Conservation (phyloP, 2,329 filamentous ascomycete genomes). For the Leptographium flavum region DNA sequence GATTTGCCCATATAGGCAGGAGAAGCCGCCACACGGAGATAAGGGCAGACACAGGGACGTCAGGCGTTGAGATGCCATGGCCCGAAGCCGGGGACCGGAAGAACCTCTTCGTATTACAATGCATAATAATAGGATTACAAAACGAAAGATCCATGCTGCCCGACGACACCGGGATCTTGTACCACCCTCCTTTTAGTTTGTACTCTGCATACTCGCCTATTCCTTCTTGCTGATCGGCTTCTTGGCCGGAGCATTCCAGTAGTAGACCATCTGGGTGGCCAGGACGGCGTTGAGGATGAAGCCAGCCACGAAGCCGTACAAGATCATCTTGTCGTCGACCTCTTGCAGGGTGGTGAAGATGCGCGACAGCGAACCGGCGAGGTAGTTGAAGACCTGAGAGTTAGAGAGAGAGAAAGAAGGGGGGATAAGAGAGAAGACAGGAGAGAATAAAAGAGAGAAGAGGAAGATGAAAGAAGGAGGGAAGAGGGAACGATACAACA, state of each 20-base stretch:
- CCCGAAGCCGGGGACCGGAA: too few relatives aligned
- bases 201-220: neutral
- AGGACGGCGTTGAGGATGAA: slow-evolving; percentile 82
- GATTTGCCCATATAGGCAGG: neutral
- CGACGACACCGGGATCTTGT: too few relatives aligned
- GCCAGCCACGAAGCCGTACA: slow-evolving; percentile 86
- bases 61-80: too few relatives aligned
- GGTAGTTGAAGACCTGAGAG: slow-evolving; percentile 88
- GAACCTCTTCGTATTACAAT: neutral
- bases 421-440: neutral
- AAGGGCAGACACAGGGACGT: neutral
- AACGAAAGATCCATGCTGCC: neutral
- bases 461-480: neutral
- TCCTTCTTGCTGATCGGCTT: slow-evolving; percentile 15
- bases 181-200: neutral
- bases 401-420: neutral
- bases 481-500: neutral
- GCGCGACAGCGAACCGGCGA: slow-evolving; percentile 77
- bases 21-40: neutral
- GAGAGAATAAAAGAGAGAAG: neutral
- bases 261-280: slow-evolving; percentile 83
- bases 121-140: neutral
- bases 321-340: slow-evolving; percentile 89
- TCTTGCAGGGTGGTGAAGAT: slow-evolving; percentile 98
- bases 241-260: slow-evolving; percentile 54